Evolutionary conservation across 495 filamentous ascomycete genomes (phyloP).

Genomic region (Hyaloscypha bicolor): DNA sequence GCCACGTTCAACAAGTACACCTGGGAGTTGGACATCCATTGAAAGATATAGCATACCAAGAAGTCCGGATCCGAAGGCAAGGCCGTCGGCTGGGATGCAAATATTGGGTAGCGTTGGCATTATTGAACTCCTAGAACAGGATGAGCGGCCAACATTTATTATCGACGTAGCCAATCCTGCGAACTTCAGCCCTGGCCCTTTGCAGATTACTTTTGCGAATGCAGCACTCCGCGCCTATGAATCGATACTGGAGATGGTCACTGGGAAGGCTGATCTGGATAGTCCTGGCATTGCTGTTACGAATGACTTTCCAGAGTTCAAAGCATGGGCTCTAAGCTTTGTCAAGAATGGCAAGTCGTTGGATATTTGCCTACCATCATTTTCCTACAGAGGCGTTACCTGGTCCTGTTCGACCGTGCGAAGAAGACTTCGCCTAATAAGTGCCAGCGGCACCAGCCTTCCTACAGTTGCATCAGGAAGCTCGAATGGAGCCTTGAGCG

Average conservation of each 20-base stretch:
- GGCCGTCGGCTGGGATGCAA: conserved; percentile 42
- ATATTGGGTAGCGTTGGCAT: conserved; percentile 60
- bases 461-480: conserved; percentile 38
- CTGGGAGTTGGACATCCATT: conserved; percentile 46
- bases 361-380: conserved; percentile 49
- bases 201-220: conserved; percentile 63
- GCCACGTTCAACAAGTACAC: conserved; percentile 49
- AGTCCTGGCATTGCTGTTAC: conserved; percentile 36
- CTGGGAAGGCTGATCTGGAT: conserved; percentile 40
- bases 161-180: conserved; percentile 58
- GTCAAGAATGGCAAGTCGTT: conserved; percentile 47
- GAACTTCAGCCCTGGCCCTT: conserved; percentile 48
- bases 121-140: conserved; percentile 66
- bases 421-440: conserved; percentile 64
- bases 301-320: conserved; percentile 57
- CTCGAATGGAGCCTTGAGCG: conserved; percentile 25
- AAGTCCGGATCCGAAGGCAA: conserved; percentile 46
- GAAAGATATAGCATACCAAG: conserved; percentile 41
- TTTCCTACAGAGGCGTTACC: conserved; percentile 55
- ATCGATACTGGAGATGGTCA: conserved; percentile 51
- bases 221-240: conserved; percentile 50
- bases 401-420: conserved; percentile 67
- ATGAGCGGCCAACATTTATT: conserved; percentile 68
- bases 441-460: conserved; percentile 41
- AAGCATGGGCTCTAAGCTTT: conserved; percentile 60